Evolutionary conservation across 1,139 yeast species (phyloP), one percentile per base, ranked within the genome.

Genomic region (Yamadazyma diddensiae): DNA sequence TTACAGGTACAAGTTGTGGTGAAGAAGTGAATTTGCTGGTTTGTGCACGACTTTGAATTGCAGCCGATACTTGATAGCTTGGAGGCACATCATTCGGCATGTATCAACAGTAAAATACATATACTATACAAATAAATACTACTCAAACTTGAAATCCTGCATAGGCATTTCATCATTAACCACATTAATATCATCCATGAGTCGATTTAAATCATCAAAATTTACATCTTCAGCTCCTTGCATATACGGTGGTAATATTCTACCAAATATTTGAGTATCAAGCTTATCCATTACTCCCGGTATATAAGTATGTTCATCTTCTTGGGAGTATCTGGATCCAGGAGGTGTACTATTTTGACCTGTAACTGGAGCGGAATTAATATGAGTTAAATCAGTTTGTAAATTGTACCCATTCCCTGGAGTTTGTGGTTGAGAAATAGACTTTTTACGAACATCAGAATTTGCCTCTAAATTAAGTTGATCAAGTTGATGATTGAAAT

Each of bases 161-260:
- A 21, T 21, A 7, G 25, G 25, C 6, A 22, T 15, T 5, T 22
- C 25, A 5, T 7, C 6, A 13, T 22, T n/a, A n/a, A 7, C n/a
- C 9, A 15, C 27, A 31, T 11, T 29, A 7, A 29, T 21, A 13
- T 36, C 38, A 4, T 40, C 42, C 35, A 38, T 33, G 2, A 38
- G 28, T n/a, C 35, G 42, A 16, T 39, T 33, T 7, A 42, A 35
- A 22, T 31, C 37, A 13, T 42, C 45, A 24, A 37, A 37, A 24
- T 38, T 40, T n/a, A 40, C 29, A 14, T 41, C 42, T 23, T 42
- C 39, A 8, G 41, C 33, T 15, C 37, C 39, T 34, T 42, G 24
- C 94, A 84, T 84, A 49, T 84, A 85, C 1, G 94, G 94, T 3
- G 95, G 95, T 34, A 86, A 55, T 46, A 82, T 80, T 31, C 84